phyloP scores from a whole-genome alignment of 306 rosid species.

The Vigna mungo region DNA sequence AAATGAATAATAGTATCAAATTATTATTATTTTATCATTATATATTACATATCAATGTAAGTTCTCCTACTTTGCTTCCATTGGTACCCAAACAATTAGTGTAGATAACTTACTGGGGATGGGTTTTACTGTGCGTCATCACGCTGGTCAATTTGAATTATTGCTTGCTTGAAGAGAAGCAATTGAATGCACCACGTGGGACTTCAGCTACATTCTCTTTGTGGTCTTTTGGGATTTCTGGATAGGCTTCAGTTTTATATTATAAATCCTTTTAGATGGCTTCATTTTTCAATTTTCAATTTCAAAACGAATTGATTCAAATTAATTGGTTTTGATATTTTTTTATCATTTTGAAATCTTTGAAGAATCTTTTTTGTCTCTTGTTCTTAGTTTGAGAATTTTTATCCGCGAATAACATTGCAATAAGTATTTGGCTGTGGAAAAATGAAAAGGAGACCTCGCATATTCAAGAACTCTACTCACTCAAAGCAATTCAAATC shows the following conservation, averaged over 20 bases:
- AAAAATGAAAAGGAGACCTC: too few species aligned
- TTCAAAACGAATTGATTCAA: too few species aligned
- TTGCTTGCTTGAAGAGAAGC: neutral
- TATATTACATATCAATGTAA: neutral
- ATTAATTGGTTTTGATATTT: too few species aligned
- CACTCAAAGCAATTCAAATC: neutral
- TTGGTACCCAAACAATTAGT: neutral
- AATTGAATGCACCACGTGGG: neutral
- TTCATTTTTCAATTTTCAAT: too few species aligned
- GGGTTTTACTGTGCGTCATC: conserved; percentile 6
- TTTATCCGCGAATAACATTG: neutral
- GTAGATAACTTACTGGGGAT: neutral
- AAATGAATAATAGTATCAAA: too few species aligned
- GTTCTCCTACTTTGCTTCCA: neutral
- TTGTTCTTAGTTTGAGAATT: neutral
- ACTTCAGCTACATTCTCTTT: neutral
- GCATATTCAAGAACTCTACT: conserved; percentile 5
- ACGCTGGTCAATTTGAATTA: neutral
- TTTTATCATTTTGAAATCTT: too few species aligned
- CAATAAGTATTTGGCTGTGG: neutral
- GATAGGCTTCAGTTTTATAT: too few species aligned
- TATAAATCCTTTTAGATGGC: too few species aligned
- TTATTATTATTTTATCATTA: too few species aligned
- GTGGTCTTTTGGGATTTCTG: too few species aligned
- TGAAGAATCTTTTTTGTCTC: too few species aligned